These are phyloP conservation scores for Suillus discolor DNA, from an alignment of 768 basidiomycete species.

Conservation along the genomic window DNA sequence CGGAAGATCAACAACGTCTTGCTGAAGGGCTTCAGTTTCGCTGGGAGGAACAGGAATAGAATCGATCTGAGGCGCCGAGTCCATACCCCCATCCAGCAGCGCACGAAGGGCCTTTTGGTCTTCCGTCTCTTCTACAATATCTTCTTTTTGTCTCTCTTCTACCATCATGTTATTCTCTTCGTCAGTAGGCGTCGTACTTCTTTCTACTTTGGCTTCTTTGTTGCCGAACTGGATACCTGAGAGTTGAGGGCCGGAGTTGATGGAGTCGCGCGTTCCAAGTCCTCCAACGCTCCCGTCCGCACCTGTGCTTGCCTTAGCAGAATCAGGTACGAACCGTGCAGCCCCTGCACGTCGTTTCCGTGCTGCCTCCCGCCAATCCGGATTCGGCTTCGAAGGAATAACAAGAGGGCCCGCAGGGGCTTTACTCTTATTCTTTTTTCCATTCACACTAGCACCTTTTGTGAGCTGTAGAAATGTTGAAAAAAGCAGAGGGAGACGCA, in stretches of 20 bases:
- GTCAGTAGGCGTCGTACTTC: background rate
- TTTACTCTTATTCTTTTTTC: conserved; percentile 38
- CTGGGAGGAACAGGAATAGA: conserved; percentile 64
- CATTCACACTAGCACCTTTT: conserved; percentile 53
- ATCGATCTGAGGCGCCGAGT: conserved; percentile 46
- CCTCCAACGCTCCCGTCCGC: conserved; percentile 78
- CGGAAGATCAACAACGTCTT: conserved; percentile 82
- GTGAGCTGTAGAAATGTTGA: conserved; percentile 72
- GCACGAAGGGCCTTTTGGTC: conserved; percentile 83
- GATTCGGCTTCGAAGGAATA: conserved; percentile 84
- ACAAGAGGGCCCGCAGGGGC: conserved; percentile 66
- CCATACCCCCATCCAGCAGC: conserved; percentile 58
- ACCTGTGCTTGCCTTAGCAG: conserved; percentile 56
- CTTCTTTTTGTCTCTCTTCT: conserved; percentile 24
- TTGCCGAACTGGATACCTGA: conserved; percentile 62
- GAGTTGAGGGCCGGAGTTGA: conserved; percentile 75
- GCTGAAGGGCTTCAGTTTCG: conserved; percentile 82
- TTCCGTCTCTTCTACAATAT: conserved; percentile 57
- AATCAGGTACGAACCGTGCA: conserved; percentile 61
- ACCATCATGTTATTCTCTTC: conserved; percentile 27
- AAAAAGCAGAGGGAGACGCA: conserved; percentile 52
- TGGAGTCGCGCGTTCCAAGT: conserved; percentile 70
- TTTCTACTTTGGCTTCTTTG: conserved; percentile 28
- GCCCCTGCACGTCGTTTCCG: conserved; percentile 49
- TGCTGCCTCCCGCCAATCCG: conserved; percentile 87